phyloP scores from a whole-genome alignment of 768 basidiomycete species.

The Postia placenta region DNA sequence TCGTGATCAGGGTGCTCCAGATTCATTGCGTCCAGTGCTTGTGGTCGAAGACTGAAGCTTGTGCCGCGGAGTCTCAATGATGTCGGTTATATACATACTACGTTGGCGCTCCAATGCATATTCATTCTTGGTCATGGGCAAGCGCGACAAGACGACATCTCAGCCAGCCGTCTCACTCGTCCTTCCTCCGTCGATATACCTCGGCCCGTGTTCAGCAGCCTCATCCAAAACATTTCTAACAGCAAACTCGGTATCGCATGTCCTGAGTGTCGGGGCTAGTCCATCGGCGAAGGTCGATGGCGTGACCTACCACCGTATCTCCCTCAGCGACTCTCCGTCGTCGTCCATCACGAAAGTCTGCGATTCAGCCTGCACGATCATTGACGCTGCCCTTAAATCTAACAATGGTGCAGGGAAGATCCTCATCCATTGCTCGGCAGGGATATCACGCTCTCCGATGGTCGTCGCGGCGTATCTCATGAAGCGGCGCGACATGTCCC shows the following conservation, averaged over 20 bases:
- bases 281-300: conserved; percentile 25
- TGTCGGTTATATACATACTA: too few relatives aligned
- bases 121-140: too few relatives aligned
- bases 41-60: too few relatives aligned
- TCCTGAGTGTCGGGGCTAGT: conserved; percentile 34
- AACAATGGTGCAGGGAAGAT: conserved; percentile 19
- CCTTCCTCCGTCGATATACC: conserved; percentile 8
- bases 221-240: conserved; percentile 29
- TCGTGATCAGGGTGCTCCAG: too few relatives aligned
- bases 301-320: conserved; percentile 33
- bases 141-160: too few relatives aligned
- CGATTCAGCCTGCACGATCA: conserved; percentile 12
- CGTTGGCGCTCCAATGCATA: too few relatives aligned
- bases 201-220: conserved; percentile 37
- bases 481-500: conserved; percentile 28
- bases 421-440: conserved; percentile 40
- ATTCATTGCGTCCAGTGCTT: too few relatives aligned
- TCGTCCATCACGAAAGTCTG: conserved; percentile 28
- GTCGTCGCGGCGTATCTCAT: conserved; percentile 38
- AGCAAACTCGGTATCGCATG: conserved; percentile 30
- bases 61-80: too few relatives aligned
- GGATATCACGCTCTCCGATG: conserved; percentile 40
- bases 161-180: too few relatives aligned
- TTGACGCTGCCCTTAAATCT: conserved; percentile 1
- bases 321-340: conserved; percentile 29